These are phyloP conservation scores for Chernovozyma sophiae-reginae DNA, from an alignment of 1,139 yeast genomes.

Conservation along the genomic window DNA sequence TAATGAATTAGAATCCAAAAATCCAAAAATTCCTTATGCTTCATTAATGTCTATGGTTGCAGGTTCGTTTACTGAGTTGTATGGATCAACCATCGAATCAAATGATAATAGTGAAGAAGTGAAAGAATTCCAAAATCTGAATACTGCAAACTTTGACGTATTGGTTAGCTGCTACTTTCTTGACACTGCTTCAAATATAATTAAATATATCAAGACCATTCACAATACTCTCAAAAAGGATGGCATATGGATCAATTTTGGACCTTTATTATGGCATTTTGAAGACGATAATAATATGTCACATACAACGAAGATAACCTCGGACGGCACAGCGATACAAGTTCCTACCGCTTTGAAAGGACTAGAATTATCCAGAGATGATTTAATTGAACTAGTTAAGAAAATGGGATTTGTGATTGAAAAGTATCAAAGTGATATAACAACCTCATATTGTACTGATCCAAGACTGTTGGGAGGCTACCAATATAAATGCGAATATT, in stretches of 20 bases:
- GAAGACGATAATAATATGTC: slow-evolving; percentile 48
- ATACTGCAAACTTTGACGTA: slow-evolving; percentile 43
- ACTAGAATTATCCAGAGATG: slow-evolving; percentile 61
- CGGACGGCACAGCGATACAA: slow-evolving; percentile 23
- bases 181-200: slow-evolving; percentile 72
- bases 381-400: slow-evolving; percentile 46
- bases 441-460: slow-evolving; percentile 57
- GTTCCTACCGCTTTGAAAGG: slow-evolving; percentile 46
- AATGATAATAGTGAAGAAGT: slow-evolving; percentile 32
- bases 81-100: no score
- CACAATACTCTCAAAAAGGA: slow-evolving; percentile 46
- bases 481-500: slow-evolving; percentile 63
- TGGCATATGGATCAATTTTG: slow-evolving; percentile 80
- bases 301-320: slow-evolving; percentile 14
- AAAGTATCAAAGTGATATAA: slow-evolving; percentile 40
- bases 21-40: slow-evolving; percentile 41
- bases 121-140: slow-evolving; percentile 39
- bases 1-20: slow-evolving; percentile 21
- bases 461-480: slow-evolving; percentile 50
- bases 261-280: slow-evolving; percentile 84
- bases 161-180: slow-evolving; percentile 73
- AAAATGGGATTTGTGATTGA: slow-evolving; percentile 53
- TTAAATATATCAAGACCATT: slow-evolving; percentile 64
- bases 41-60: slow-evolving; percentile 72
- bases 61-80: slow-evolving; percentile 76